A percentile compares a stretch with the other conserved stretches of the same genome.
Conservation (phyloP, 2,329 filamentous ascomycete species). For the Ceratocystis lukuohia region DNA sequence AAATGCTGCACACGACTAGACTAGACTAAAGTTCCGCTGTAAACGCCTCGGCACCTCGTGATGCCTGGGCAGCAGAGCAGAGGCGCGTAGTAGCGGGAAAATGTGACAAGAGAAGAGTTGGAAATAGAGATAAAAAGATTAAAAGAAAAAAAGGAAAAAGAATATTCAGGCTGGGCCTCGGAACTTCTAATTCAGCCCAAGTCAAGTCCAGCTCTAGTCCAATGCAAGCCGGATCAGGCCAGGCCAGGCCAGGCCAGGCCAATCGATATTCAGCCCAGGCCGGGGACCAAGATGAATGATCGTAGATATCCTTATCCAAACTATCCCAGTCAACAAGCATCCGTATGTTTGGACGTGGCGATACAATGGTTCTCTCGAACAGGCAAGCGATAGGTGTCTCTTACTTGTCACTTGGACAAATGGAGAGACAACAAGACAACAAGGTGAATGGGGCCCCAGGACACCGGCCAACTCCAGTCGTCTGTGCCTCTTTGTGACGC, state of each 20-base stretch:
- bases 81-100: neutral
- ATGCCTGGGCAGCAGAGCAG: neutral
- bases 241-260: neutral
- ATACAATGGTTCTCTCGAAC: no score
- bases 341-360: no score
- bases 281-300: neutral
- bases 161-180: no score
- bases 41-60: neutral
- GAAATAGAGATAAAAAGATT: no score
- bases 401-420: no score
- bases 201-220: no score
- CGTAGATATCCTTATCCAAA: neutral
- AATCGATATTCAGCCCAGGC: neutral
- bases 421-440: no score
- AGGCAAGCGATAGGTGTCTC: no score
- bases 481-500: neutral
- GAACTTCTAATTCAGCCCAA: no score
- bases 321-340: no score
- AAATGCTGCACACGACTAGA: neutral
- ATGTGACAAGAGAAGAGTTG: neutral
- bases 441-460: no score
- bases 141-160: neutral
- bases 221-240: neutral
- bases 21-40: neutral
- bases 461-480: neutral